Base-by-base conservation (phyloP, 371 early-diverging fungal species). In the Apophysomyces ossiformis region DNA sequence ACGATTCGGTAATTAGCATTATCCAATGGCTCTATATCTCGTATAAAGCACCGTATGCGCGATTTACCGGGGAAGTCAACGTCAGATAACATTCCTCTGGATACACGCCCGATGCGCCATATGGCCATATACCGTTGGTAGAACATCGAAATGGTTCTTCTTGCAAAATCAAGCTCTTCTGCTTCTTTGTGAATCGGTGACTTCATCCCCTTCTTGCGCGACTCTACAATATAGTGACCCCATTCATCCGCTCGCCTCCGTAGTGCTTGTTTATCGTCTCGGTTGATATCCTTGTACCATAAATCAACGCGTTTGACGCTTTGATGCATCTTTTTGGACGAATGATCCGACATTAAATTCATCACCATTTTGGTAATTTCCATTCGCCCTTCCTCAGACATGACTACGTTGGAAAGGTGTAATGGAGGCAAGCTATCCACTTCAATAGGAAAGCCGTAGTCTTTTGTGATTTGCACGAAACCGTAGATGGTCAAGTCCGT, bases 61-160 rank as follows among this genome's bases (percentile, higher is more conserved):
- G 18, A 46, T 37, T 65, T 57, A 13, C 65, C 65, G 11, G 65
- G 65, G 38, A 65, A 65, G 32, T 58, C 58, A 6, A 58, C 37
- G 26, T 58, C 65, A 6, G 12, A 16, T 36, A 65, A 60, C 6
- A 58, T 7, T n/a, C 59, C 59, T 16, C 65, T 41, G 7, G 65
- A 35, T 8, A 58, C 13, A 37, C 46, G 44, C 16, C 59, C 59
- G 7, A 65, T 58, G 0, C 65, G 65, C 65, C 65, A 65, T 13
- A 65, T 37, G 11, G 46, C 58, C 65, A 65, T 65, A 36, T 45
- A 65, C 12, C 46, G 39, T 37, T 65, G 65, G 15, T 65, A 65
- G 13, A 65, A 58, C 37, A 58, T 38, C 7, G 60, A 21, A 7
- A 65, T 36, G 6, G 15, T 41, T 11, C 60, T 58, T 18, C 65